A percentile compares a stretch with the other conserved stretches of the same genome.
Evolutionary conservation across 1,284 basidiomycete species (phyloP).

Genomic region (Golubevia pallescens): DNA sequence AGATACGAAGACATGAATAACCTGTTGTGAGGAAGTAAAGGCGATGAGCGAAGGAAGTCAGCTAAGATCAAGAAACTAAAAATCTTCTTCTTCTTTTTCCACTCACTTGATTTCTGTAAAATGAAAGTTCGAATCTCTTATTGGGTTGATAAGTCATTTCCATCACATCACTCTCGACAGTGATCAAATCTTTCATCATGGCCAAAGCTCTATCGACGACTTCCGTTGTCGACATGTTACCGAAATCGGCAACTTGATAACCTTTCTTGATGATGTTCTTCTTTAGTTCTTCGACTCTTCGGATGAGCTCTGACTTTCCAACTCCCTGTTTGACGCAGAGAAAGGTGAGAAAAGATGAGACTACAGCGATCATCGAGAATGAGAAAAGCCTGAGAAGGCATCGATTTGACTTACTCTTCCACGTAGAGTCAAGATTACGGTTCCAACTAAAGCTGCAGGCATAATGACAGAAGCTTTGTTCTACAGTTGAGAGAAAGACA

Average conservation of each 20-base stretch:
- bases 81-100: no score
- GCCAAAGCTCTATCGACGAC: conserved; percentile 59
- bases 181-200: conserved; percentile 62
- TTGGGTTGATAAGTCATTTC: conserved; percentile 61
- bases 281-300: conserved; percentile 58
- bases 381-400: not conserved
- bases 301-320: conserved; percentile 60
- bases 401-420: conserved; percentile 35
- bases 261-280: conserved; percentile 56
- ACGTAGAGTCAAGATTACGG: conserved; percentile 63
- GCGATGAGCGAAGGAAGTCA: conserved; percentile 15
- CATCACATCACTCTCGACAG: conserved; percentile 56
- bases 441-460: conserved; percentile 64
- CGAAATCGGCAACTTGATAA: conserved; percentile 64
- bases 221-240: conserved; percentile 40
- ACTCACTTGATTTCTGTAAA: conserved; percentile 65
- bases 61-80: conserved; percentile 22
- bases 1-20: conserved; percentile 56
- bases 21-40: conserved; percentile 10
- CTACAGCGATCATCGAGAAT: not conserved
- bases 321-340: conserved; percentile 33
- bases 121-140: conserved; percentile 64
- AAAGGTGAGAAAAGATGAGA: no score
- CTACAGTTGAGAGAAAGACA: no score
- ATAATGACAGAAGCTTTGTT: conserved; percentile 64